Base-by-base conservation (phyloP, 257 asterid species). In the Hygrophila difformis region DNA sequence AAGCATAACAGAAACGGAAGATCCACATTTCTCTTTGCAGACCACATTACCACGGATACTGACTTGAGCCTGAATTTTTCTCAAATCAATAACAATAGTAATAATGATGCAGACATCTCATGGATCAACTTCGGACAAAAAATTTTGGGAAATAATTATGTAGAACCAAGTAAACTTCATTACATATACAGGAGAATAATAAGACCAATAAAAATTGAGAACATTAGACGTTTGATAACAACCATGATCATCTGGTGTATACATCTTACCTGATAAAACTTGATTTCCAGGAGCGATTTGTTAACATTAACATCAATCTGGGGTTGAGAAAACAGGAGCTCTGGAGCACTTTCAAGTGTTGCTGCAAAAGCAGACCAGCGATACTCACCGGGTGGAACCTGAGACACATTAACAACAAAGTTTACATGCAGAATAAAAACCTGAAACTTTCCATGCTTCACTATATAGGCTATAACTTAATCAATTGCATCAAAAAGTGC, bases 311-410 rank as follows among this genome's bases (percentile, higher is more conserved):
- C 80, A 71, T 84, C 95, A 50, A 84, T 49, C 47, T 74, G 47
- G 39, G 93, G 47, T 17, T 94, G 97, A 61, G 91, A 77, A 67
- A 88, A 77, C 57, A 72, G 71, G 59, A 84, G 91, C 47, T 79
- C 96, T 50, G 93, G 83, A 59, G 85, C 70, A 65, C 74, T 81
- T 60, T 82, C 95, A 38, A 79, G 79, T 31, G 70, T 61, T 46
- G 96, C 94, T 42, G 94, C 81, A 47, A 84, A 64, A 58, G 96
- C 87, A 67, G 94, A 82, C 61, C 84, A 49, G 48, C 97, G 94
- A 63, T 88, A 88, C 59, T 80, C 96, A 60, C 94, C 97, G 31
- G 82, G 75, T 59, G 88, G 77, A 59, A 88, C 97, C 97, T 88
- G 78, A 56, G 53, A 57, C 51, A 49, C 29, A 67, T 47, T 47